Evolutionary conservation across 208 protist species (phyloP).

Genomic region (Acanthamoeba lenticulata): DNA sequence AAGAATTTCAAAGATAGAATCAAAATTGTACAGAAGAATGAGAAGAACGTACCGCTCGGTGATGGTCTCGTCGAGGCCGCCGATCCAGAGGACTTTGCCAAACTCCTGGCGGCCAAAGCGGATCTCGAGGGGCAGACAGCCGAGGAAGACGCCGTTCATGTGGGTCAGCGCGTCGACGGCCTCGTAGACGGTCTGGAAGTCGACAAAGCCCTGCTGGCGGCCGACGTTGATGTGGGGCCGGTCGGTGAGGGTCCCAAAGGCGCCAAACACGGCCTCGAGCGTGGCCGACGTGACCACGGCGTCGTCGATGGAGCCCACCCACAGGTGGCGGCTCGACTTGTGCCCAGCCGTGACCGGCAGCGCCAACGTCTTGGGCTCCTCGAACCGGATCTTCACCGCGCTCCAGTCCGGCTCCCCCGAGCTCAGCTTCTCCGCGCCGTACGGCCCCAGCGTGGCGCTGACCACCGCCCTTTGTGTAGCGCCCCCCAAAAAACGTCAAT

Average conservation of each 20-base stretch:
- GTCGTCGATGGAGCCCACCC: conserved; percentile 62
- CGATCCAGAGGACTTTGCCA: conserved; percentile 55
- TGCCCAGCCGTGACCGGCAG: conserved; percentile 45
- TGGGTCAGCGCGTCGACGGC: conserved; percentile 46
- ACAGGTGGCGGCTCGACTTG: conserved; percentile 55
- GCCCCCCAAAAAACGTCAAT: too few relatives aligned
- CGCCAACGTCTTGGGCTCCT: conserved; percentile 50
- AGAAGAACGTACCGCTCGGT: not conserved
- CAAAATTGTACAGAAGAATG: too few relatives aligned
- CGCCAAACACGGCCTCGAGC: conserved; percentile 41
- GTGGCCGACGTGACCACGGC: conserved; percentile 47
- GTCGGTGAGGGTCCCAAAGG: conserved; percentile 49
- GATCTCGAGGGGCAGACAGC: conserved; percentile 57
- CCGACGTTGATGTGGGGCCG: conserved; percentile 56
- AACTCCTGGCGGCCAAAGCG: conserved; percentile 55
- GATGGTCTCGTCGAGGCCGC: conserved; percentile 22
- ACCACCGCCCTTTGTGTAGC: too few relatives aligned
- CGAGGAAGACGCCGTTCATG: conserved; percentile 51
- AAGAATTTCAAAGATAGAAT: too few relatives aligned
- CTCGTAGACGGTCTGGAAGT: conserved; percentile 63
- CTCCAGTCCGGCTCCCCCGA: conserved; percentile 45
- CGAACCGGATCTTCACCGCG: conserved; percentile 12
- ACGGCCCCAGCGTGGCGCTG: not conserved
- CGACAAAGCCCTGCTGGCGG: conserved; percentile 55
- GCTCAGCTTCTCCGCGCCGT: conserved; percentile 38